Base-by-base conservation (phyloP, 441 rosid species). In the Kokia cookei region DNA sequence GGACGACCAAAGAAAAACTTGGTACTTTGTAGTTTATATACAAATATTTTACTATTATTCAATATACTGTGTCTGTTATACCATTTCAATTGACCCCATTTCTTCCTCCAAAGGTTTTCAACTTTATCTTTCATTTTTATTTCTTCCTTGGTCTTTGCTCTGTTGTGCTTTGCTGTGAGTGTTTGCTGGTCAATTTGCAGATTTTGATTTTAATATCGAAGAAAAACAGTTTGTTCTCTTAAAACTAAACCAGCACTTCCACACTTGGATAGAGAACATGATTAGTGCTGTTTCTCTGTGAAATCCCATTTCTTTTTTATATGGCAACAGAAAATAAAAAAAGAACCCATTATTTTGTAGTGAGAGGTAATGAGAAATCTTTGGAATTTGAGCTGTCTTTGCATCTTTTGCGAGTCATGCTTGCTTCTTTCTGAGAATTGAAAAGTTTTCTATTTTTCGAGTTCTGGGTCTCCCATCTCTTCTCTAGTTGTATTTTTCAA, bases 391-490 rank as follows among this genome's bases (percentile, higher is more conserved):
- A 78, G 90, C 85, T 83, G 60, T 74, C 17, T 7, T 84, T 87
- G 65, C 91, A 81, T 83, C 94, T 93, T 93, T 91, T 84, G 85
- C 89, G 93, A 89, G 71, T 82, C 93, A 87, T 88, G 94, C 92
- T 75, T 83, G 76, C 76, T 79, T 82, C 72, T 77, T 81, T 82
- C 72, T 73, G 37, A 32, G 77, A 82, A 77, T 75, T 79, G 72
- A 83, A 70, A 82, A 65, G 71, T 48, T 58, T 24, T 73, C 53
- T 73, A 53, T 14, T 50, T 58, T 61, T 65, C 37, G 65, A 65
- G 57, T 74, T 74, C 58, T 53, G 69, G 73, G 63, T 73, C 72
- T 76, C 59, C 22, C 22, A 35, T 74, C 57, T 74, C 54, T 71
- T 53, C 43, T 11, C 14, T 47, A 12, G 51, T 47, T 73, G 73